A percentile compares a stretch with the other conserved stretches of the same genome.
These are phyloP conservation scores for Ramaria rubella DNA, from an alignment of 768 basidiomycete species.

Conservation along the genomic window DNA sequence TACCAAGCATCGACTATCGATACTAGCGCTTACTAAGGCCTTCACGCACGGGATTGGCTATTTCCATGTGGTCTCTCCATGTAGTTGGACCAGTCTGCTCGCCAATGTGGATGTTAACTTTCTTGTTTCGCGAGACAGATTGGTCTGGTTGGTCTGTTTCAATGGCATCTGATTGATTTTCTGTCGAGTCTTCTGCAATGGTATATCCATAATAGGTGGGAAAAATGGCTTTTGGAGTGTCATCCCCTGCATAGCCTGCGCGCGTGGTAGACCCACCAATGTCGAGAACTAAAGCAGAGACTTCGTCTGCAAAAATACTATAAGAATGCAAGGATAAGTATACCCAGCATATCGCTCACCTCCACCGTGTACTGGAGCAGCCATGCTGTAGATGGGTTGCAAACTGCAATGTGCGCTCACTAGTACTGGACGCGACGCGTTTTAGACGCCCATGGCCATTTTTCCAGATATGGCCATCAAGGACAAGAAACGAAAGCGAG, in stretches of 20 bases:
- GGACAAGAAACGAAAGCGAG: conserved; percentile 56
- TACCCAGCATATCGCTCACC: conserved; percentile 45
- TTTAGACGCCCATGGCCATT: conserved; percentile 4
- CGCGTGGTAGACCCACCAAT: conserved; percentile 86
- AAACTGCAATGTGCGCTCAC: conserved; percentile 22
- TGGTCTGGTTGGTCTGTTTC: not conserved
- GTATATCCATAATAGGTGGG: conserved; percentile 85
- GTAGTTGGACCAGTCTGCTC: conserved; percentile 86
- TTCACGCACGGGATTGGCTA: conserved; percentile 75
- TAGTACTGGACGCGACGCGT: conserved; percentile 9
- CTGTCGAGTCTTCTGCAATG: conserved; percentile 35
- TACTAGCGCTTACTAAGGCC: conserved; percentile 62
- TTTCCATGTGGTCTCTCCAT: conserved; percentile 87
- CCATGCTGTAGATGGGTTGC: conserved; percentile 31
- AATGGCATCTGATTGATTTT: conserved; percentile 8
- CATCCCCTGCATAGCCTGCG: conserved; percentile 97
- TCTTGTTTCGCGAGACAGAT: conserved; percentile 30
- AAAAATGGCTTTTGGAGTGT: conserved; percentile 86
- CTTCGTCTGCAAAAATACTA: conserved; percentile 60
- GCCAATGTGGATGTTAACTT: conserved; percentile 48
- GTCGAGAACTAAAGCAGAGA: conserved; percentile 94
- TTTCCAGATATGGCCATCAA: conserved; percentile 1
- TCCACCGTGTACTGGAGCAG: conserved; percentile 54
- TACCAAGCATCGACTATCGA: not conserved
- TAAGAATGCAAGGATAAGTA: not conserved